phyloP scores from a whole-genome alignment of 2,329 filamentous ascomycete genomes.

The Neofusicoccum umdonicola region DNA sequence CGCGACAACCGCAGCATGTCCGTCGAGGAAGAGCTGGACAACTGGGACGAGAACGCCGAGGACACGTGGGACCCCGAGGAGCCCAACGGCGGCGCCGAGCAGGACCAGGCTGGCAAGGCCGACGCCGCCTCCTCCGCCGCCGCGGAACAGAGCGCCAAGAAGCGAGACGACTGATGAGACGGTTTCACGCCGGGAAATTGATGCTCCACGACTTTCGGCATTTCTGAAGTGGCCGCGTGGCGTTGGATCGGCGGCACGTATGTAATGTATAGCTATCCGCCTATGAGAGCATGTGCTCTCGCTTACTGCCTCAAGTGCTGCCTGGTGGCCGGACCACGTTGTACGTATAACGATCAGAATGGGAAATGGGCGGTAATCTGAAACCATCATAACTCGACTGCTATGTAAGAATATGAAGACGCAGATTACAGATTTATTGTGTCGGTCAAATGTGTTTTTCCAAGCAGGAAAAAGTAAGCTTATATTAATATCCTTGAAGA shows the following conservation, averaged over 20 bases:
- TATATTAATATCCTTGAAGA: too few species aligned
- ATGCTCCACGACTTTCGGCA: neutral
- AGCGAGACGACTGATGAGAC: conserved; percentile 11
- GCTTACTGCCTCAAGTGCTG: neutral
- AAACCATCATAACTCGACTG: neutral
- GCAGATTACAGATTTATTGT: too few species aligned
- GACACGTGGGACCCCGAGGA: conserved; percentile 63
- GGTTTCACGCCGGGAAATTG: neutral
- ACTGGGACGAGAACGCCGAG: conserved; percentile 85
- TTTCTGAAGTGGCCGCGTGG: neutral
- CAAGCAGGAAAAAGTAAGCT: too few species aligned
- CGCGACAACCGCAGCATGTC: conserved; percentile 29
- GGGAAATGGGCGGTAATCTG: neutral
- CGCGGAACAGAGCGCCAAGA: conserved; percentile 1
- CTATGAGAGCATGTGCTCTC: too few species aligned
- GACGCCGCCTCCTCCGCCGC: neutral
- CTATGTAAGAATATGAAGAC: too few species aligned
- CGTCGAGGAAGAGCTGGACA: conserved; percentile 81
- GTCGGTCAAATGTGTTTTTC: too few species aligned
- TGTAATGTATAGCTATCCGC: neutral
- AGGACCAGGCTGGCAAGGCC: neutral
- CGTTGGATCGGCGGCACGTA: neutral
- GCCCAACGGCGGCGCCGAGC: conserved; percentile 20
- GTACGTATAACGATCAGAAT: conserved; percentile 4
- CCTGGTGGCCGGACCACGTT: neutral